phyloP scores from a whole-genome alignment of 352 stramenopile species.

The Phytophthora aleatoria region DNA sequence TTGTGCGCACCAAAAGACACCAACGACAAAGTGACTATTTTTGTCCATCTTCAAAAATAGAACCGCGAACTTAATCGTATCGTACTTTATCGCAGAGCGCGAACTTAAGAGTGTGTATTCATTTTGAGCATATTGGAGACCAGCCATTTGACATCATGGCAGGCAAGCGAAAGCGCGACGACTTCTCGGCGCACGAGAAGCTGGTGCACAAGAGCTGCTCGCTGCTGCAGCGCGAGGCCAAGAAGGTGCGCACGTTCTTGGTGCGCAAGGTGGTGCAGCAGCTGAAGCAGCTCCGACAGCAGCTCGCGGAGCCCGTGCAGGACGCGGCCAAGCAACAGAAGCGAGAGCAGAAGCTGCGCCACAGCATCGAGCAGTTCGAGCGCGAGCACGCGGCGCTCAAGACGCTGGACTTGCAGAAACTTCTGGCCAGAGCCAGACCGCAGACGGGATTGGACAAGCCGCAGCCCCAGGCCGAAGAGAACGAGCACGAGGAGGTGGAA shows the following conservation, averaged over 20 bases:
- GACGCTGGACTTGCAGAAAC: conserved; percentile 50
- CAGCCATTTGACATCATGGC: conserved; percentile 28
- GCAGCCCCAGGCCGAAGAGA: not conserved
- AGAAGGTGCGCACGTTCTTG: conserved; percentile 73
- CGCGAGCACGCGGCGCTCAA: conserved; percentile 65
- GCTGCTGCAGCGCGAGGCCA: conserved; percentile 74
- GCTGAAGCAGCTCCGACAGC: conserved; percentile 65
- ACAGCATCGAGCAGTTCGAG: conserved; percentile 51
- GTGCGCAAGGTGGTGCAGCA: conserved; percentile 72
- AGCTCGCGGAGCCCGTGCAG: conserved; percentile 32
- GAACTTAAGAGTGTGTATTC: not conserved
- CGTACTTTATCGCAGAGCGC: not conserved
- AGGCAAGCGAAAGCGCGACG: conserved; percentile 56
- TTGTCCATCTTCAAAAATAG: conserved; percentile 21
- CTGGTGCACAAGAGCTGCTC: conserved; percentile 75
- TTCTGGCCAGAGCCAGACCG: conserved; percentile 49
- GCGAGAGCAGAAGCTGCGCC: conserved; percentile 47
- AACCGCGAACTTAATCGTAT: conserved; percentile 1
- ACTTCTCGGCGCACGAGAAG: conserved; percentile 65
- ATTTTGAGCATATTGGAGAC: conserved; percentile 12
- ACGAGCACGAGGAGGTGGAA: conserved; percentile 27
- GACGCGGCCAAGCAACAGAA: conserved; percentile 50
- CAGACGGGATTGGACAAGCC: conserved; percentile 49
- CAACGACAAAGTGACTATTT: conserved; percentile 14
- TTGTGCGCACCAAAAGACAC: conserved; percentile 5